These are phyloP conservation scores for Chaetoceros tenuissimus DNA, from an alignment of 108 stramenopile species.

Conservation along the genomic window DNA sequence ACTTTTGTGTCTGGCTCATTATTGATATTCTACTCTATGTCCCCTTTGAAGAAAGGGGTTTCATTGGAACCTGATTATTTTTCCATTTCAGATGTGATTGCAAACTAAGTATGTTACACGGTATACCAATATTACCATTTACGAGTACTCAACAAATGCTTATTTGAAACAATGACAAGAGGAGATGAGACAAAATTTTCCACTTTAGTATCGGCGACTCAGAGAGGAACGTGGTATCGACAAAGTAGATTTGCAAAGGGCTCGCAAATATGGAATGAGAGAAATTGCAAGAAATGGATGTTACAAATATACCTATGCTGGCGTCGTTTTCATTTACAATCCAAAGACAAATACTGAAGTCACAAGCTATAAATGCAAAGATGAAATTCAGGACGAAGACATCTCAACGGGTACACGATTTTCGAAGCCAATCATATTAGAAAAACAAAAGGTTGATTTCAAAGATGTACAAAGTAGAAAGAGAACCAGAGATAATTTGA, in stretches of 20 bases:
- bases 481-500: too few relatives aligned
- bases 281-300: constrained; percentile 33
- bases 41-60: too few relatives aligned
- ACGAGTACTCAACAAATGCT: too few relatives aligned
- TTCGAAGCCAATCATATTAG: constrained; percentile 21
- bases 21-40: too few relatives aligned
- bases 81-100: too few relatives aligned
- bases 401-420: constrained; percentile 20
- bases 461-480: background rate
- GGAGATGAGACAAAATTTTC: too few relatives aligned
- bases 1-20: too few relatives aligned
- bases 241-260: constrained; percentile 38
- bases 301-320: constrained; percentile 37
- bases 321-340: constrained; percentile 40
- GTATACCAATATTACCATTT: too few relatives aligned
- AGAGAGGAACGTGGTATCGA: constrained; percentile 36
- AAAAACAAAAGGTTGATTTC: constrained; percentile 7
- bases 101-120: too few relatives aligned
- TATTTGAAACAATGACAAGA: too few relatives aligned
- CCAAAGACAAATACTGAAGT: constrained; percentile 18
- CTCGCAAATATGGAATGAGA: constrained; percentile 38
- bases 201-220: constrained; percentile 21
- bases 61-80: too few relatives aligned
- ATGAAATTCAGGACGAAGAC: too few relatives aligned
- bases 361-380: constrained; percentile 16